Conservation (phyloP, 148 eudicot genomes). For the Polygonum maritimum region DNA sequence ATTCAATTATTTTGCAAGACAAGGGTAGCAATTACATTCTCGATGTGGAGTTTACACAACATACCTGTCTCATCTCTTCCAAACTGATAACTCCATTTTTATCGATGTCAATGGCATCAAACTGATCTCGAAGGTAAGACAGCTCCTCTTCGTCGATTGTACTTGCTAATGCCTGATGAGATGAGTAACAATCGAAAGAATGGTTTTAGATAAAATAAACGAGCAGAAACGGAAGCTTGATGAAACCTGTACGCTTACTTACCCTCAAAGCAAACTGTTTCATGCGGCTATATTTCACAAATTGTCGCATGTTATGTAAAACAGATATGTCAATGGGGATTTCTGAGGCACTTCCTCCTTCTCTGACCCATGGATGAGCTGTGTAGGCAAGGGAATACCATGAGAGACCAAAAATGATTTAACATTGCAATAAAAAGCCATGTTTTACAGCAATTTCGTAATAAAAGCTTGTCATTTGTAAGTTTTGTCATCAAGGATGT, state of each 20-base stretch:
- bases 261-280: conserved; percentile 97
- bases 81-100: conserved; percentile 89
- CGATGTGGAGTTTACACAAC: neutral
- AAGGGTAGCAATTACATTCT: neutral
- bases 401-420: neutral
- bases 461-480: neutral
- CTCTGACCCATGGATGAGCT: conserved; percentile 99
- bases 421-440: neutral
- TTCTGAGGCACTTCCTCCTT: conserved; percentile 88
- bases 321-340: conserved; percentile 96
- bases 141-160: conserved; percentile 72
- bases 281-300: conserved; percentile 83
- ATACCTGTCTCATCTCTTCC: conserved; percentile 95
- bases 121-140: conserved; percentile 79
- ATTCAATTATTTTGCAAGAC: neutral
- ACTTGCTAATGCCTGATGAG: conserved; percentile 80
- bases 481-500: neutral
- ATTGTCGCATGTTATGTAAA: conserved; percentile 76
- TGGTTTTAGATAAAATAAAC: neutral
- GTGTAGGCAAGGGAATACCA: conserved; percentile 16
- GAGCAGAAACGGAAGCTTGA: neutral
- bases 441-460: neutral
- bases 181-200: conserved; percentile 2
- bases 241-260: neutral
- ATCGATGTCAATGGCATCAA: conserved; percentile 88